Base-by-base conservation (phyloP, 1,284 basidiomycete genomes). In the Naganishia liquefaciens region DNA sequence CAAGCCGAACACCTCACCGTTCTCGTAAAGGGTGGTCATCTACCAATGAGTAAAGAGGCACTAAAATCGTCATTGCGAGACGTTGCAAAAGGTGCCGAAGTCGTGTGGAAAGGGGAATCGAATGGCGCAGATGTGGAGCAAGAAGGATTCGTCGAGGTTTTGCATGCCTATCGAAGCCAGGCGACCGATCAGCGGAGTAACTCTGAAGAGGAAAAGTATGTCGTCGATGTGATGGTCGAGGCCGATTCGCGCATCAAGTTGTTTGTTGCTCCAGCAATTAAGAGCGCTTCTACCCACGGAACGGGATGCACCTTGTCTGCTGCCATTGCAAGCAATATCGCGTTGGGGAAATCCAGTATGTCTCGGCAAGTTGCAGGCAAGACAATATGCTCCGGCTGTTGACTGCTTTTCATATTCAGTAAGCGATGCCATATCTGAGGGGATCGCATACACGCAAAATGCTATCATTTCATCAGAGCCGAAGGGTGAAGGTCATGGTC, bases 221-320 rank as follows among this genome's bases (percentile, higher is more conserved):
- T 94, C 7, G 86, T 89, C n/a, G 93, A 96, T 73, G 82, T 93
- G 0, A 79, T 96, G 11, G 83, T 82, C 60, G 79, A 85, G 58
- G 43, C 40, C 10, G 42, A 30, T 10, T 65, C 44, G 72, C 72
- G 51, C 62, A 50, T 9, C 66, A 63, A 10, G 76, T 79, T 92
- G 19, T 90, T 88, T 67, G 82, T 88, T 23, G 84, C 87, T 2
- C 85, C 85, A 3, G 81, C 84, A 25, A 80, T 94, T 27, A 81
- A 88, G 5, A 87, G 88, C 11, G 84, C 78, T 27, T 90, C 83
- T 69, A 94, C 93, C 0, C 94, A 97, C 74, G 94, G 94, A 0
- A 97, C 94, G 0, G 94, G 94, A 1, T 98, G 93, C 75, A 97
- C 94, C 0, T 82, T 97, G 10, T 89, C 88, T 44, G 87, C 93